Evolutionary conservation across 2,329 filamentous ascomycete species (phyloP).

Genomic region (Hypomyces perniciosus): DNA sequence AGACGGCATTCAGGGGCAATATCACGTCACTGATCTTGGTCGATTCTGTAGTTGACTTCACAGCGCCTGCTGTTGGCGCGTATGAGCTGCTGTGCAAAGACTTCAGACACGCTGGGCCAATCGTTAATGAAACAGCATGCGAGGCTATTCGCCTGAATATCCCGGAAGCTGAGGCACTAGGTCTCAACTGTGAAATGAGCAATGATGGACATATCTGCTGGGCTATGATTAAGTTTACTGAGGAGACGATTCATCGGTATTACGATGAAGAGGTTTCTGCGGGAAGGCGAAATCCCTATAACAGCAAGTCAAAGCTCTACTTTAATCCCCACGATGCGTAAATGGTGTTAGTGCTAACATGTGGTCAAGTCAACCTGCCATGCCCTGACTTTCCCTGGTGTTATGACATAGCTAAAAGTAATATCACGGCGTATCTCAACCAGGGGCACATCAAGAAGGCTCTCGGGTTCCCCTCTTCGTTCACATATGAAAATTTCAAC

Average conservation of each 20-base stretch:
- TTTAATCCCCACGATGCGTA: background rate
- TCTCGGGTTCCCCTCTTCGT: slow-evolving; percentile 52
- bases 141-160: slow-evolving; percentile 31
- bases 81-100: slow-evolving; percentile 16
- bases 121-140: slow-evolving; percentile 17
- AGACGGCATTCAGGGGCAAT: slow-evolving; percentile 45
- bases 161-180: slow-evolving; percentile 38
- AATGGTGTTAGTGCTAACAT: background rate
- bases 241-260: slow-evolving; percentile 33
- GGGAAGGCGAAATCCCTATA: slow-evolving; percentile 37
- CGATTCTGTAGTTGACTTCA: slow-evolving; percentile 14
- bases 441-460: slow-evolving; percentile 13
- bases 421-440: slow-evolving; percentile 22
- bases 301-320: slow-evolving; percentile 28
- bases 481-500: slow-evolving; percentile 82
- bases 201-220: slow-evolving; percentile 79
- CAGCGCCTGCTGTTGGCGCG: slow-evolving; percentile 3
- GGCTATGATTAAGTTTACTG: slow-evolving; percentile 26
- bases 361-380: slow-evolving; percentile 6
- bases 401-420: slow-evolving; percentile 13
- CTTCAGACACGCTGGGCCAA: background rate
- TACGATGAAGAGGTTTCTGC: slow-evolving; percentile 31
- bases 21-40: slow-evolving; percentile 47
- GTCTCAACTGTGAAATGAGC: slow-evolving; percentile 68
- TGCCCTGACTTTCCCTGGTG: slow-evolving; percentile 12